Base-by-base conservation (phyloP, 176 grass and related monocot genomes). In the Musa acuminata region DNA sequence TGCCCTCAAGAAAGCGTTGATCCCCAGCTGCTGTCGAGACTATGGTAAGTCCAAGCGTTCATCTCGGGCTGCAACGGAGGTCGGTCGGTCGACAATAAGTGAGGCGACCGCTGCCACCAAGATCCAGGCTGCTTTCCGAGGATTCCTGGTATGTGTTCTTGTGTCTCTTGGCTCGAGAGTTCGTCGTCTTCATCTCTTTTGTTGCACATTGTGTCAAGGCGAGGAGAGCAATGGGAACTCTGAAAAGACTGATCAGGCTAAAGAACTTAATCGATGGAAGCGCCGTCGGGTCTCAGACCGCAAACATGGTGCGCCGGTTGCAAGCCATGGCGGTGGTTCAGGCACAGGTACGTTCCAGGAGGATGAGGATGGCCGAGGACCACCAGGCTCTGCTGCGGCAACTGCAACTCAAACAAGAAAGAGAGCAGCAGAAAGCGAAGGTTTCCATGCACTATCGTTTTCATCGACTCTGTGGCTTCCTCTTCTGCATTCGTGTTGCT, bases 231-330 rank as follows among this genome's bases (percentile, higher is more conserved):
- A 71, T 96, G 74, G 81, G 87, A 8, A 89, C 85, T 50, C 78
- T 96, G 24, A 92, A 83, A 82, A 89, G 93, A 26, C 81, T 96
- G 63, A 89, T 92, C 17, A 90, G 93, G 55, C 72, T 96, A 70
- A 96, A 96, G 76, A 66, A 78, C 1, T 72, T 96, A 27, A 87
- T 96, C 27, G 89, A 92, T 77, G 93, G 93, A 84, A 86, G 83
- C 49, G 75, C 87, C 0, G 93, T 92, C 17, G 92, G 86, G 49
- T 87, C 85, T 49, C 89, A 96, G 80, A 92, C 93, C 9, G 70
- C 62, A 21, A 88, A 92, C 81, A 83, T 89, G 22, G 80, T 92
- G 75, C 78, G 77, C 76, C 83, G 73, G 53, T 87, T 88, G 72
- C 93, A 86, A 79, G 83, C 73, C n/a, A 79, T 89, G 83, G 54